Base-by-base conservation (phyloP, 805 yeast species). In the Sugiyamaella valdiviana region DNA sequence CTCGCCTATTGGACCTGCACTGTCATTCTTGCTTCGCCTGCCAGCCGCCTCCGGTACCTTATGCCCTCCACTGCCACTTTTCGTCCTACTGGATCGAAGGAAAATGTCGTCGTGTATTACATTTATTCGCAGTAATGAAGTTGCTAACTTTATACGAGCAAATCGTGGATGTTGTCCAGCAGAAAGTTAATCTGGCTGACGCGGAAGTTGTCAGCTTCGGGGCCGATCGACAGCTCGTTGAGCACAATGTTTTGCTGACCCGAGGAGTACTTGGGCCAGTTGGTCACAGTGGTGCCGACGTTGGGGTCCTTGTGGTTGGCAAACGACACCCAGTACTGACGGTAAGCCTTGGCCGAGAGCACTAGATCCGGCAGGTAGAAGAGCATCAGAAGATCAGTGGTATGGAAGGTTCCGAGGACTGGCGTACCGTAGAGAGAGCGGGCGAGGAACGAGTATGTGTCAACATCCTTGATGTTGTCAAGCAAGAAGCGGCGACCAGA, bases 281-380 rank as follows among this genome's bases (percentile, higher is more conserved):
- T 16, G 20, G 39, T 5, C 16, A 22, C 15, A 19, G 17, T 16
- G 15, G 44, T 17, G 4, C 50, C 49, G 12, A 14, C 40, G 19
- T 52, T 50, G 14, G 57, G 57, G 36, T 53, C 44, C 37, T 32
- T 24, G 23, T 44, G 36, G 38, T 49, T 42, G 1, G 53, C 53
- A 46, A 53, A 53, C 12, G 55, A 19, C 6, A 53, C 38, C 29
- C 46, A 53, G 26, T 51, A 49, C 17, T 40, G 20, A 10, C 53
- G 49, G 43, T 52, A 52, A 2, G 46, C 43, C 24, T 22, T 16
- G 15, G 45, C 15, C 5, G 51, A 39, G 12, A 44, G 29, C 6
- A 42, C 26, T 19, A 15, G 19, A 9, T 20, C 21, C n/a, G 45
- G 42, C 23, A 44, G 12, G 35, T 15, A 46, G 26, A 22, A 44